Conservation (phyloP, 2,329 filamentous ascomycete genomes). For the Epicoccum sorghinum region DNA sequence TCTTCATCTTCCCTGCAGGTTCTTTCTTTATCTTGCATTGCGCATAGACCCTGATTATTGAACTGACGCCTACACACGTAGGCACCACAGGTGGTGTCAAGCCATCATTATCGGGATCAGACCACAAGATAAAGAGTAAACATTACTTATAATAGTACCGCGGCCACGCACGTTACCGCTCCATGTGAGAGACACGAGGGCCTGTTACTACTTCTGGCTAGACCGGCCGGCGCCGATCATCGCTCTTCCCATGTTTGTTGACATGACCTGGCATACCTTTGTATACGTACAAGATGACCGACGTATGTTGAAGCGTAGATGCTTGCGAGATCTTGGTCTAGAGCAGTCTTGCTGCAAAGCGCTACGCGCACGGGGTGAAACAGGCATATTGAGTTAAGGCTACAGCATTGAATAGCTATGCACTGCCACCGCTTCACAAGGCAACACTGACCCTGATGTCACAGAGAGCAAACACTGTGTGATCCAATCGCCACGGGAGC, state of each 20-base stretch:
- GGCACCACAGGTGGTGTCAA: too few species aligned
- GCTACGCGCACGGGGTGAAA: background rate
- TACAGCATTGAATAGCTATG: too few species aligned
- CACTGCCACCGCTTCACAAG: too few species aligned
- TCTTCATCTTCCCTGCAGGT: too few species aligned
- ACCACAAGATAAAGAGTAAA: too few species aligned
- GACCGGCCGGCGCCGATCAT: background rate
- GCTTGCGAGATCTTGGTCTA: background rate
- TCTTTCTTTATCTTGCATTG: too few species aligned
- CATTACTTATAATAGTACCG: too few species aligned
- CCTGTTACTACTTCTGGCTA: slow-evolving; percentile 1
- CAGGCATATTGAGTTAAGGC: too few species aligned
- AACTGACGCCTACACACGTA: too few species aligned
- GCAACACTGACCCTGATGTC: background rate
- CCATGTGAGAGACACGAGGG: background rate
- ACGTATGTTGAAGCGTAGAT: background rate
- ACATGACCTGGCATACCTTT: background rate
- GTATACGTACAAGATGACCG: too few species aligned
- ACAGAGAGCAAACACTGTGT: background rate
- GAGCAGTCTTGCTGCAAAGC: background rate
- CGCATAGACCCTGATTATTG: too few species aligned
- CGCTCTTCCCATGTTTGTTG: slow-evolving; percentile 1
- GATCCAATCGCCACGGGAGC: background rate
- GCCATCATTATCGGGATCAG: too few species aligned
- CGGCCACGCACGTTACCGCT: background rate